Conservation (phyloP, 2,329 filamentous ascomycete species). For the Paecilomyces fulvus region DNA sequence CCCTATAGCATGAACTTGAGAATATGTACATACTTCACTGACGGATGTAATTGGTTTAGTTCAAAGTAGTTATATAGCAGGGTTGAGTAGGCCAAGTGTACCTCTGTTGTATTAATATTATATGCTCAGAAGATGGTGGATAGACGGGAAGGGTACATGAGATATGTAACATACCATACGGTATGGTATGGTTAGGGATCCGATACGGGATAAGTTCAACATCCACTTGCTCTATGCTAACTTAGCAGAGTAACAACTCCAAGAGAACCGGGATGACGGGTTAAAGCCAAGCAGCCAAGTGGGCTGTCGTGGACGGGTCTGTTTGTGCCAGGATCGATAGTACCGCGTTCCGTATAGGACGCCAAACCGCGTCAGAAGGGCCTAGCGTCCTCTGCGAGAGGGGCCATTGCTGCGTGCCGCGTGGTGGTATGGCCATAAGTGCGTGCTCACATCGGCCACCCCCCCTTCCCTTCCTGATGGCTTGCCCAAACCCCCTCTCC, state of each 20-base stretch:
- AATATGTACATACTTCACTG: too few species aligned
- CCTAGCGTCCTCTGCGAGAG: not conserved
- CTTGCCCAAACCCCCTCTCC: not conserved
- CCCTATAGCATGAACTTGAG: not conserved
- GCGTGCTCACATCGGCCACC: not conserved
- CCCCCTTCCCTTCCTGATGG: slow-evolving; percentile 1
- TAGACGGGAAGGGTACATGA: not conserved
- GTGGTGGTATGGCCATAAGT: not conserved
- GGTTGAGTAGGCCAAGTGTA: not conserved
- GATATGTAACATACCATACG: not conserved
- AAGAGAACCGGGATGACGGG: slow-evolving; percentile 20
- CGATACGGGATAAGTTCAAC: not conserved
- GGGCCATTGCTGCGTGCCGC: not conserved
- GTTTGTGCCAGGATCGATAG: slow-evolving; percentile 1
- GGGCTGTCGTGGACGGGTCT: slow-evolving; percentile 15
- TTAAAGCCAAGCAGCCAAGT: slow-evolving; percentile 15
- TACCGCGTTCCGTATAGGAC: not conserved
- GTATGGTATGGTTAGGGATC: not conserved
- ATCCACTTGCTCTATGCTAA: not conserved
- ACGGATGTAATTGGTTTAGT: too few species aligned
- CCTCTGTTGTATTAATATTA: too few species aligned
- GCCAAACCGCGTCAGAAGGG: not conserved
- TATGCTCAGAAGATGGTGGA: not conserved
- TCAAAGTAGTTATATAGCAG: not conserved
- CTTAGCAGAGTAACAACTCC: not conserved